Base-by-base conservation (phyloP, 768 basidiomycete genomes). In the Tricholoma terreum region DNA sequence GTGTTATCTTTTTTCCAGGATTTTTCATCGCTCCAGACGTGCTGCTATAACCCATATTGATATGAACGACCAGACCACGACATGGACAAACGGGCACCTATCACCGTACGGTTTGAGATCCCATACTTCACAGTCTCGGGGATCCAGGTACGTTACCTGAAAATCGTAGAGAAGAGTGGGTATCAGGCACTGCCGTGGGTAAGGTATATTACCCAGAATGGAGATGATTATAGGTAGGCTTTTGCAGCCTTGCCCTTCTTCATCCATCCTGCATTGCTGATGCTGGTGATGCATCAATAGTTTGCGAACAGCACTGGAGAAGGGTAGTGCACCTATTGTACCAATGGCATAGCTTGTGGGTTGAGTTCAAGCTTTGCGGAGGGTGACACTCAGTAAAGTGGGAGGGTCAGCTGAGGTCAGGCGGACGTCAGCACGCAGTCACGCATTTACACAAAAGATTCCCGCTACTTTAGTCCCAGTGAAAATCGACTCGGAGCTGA, bases 121-220 rank as follows among this genome's bases (percentile, higher is more conserved):
- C 96, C 97, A 0, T 98, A 98, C 75, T 98, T 98, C 71, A 98
- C 96, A 0, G 94, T 97, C 4, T 95, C 94, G 0, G 95, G 95
- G 4, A 94, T 98, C 57, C 96, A 98, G 73, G 97, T 99, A 12
- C 85, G 97, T 52, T 98, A 98, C 72, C 82, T 99, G 61, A 98
- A 98, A 74, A 94, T 99, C 52, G 94, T 98, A 0, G 97, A 99
- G 75, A 98, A 98, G 81, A 93, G 91, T 59, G 97, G 94, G 17
- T 98, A 99, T 71, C 93, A 96, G 71, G 92, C 94, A 4, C 73
- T 96, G 43, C 95, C 94, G 1, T 97, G 95, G 95, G 95, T 98
- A 58, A 79, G 94, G 57, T 97, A 94, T 69, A 92, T 95, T 58
- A 92, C 92, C 1, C 90, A 93, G 72, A 91, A 93, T 64, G 92